Percentiles rank a stretch among this genome's conserved stretches.
Conservation (phyloP, 129 eudicot genomes). For the Chrysanthemum seticuspe region DNA sequence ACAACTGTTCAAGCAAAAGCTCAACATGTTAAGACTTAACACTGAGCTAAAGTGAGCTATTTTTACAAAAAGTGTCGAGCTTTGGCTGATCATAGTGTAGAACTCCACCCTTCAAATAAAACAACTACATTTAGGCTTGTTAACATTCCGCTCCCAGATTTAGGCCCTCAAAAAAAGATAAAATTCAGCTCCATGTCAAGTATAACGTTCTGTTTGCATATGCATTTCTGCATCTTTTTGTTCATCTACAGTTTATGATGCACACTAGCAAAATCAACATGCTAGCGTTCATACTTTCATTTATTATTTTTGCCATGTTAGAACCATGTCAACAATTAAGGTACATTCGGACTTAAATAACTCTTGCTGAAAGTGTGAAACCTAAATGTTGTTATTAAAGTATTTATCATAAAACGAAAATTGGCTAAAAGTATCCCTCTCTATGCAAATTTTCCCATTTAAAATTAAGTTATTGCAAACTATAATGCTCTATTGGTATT, state of each 20-base stretch:
- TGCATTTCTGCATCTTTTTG: not conserved
- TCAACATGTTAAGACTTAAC: too few relatives aligned
- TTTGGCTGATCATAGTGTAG: too few relatives aligned
- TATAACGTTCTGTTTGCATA: not conserved
- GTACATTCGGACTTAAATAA: not conserved
- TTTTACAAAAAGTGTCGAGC: too few relatives aligned
- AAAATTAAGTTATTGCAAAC: not conserved
- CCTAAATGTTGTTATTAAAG: not conserved
- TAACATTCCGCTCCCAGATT: too few relatives aligned
- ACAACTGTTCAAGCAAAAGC: too few relatives aligned
- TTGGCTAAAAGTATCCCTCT: not conserved
- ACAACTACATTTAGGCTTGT: too few relatives aligned
- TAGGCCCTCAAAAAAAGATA: too few relatives aligned
- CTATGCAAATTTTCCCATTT: not conserved
- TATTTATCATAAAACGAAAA: not conserved
- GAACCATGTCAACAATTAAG: too few relatives aligned
- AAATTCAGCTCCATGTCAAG: too few relatives aligned
- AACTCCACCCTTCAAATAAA: too few relatives aligned
- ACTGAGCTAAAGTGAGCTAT: too few relatives aligned
- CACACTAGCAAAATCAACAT: constrained; percentile 4
- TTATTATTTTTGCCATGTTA: not conserved
- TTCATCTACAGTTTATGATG: not conserved
- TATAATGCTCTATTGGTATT: not conserved
- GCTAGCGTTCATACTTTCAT: not conserved
- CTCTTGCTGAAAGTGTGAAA: not conserved